Conservation (phyloP, 169 alveolate species). For the Cryptosporidium xiaoi region DNA sequence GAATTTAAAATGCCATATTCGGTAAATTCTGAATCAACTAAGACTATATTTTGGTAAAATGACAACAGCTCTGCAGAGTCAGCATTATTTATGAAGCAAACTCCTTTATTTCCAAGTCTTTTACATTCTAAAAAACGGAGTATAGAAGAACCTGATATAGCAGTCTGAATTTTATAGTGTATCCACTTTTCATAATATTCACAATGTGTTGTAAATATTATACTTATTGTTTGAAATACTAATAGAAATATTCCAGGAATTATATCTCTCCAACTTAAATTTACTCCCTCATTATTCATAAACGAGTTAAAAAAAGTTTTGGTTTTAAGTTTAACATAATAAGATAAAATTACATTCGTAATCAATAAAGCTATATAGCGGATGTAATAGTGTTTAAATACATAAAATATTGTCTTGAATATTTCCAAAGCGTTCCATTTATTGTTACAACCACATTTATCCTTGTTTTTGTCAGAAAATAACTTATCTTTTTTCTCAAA, state of each 20-base stretch:
- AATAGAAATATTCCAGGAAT: constrained; percentile 22
- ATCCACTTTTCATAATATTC: constrained; percentile 51
- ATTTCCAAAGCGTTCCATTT: constrained; percentile 27
- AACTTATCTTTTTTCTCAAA: constrained; percentile 8
- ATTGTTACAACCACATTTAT: not conserved
- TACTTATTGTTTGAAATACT: constrained; percentile 11
- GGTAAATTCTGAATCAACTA: constrained; percentile 63
- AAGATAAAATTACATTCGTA: constrained; percentile 7
- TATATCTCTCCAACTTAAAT: not conserved
- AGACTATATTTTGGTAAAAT: constrained; percentile 28
- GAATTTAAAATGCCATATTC: constrained; percentile 43
- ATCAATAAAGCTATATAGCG: constrained; percentile 18
- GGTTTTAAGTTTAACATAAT: not conserved
- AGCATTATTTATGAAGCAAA: not conserved
- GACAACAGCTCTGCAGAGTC: constrained; percentile 42
- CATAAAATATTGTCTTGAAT: constrained; percentile 1
- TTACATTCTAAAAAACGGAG: constrained; percentile 43
- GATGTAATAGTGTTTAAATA: constrained; percentile 22
- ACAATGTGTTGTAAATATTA: constrained; percentile 60
- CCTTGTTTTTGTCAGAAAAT: not conserved
- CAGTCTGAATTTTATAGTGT: constrained; percentile 51
- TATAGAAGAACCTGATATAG: constrained; percentile 68
- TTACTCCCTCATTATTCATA: not conserved
- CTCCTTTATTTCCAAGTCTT: constrained; percentile 30
- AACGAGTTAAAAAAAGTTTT: constrained; percentile 31